phyloP scores from a whole-genome alignment of 495 filamentous ascomycete species.

The Hypoxylon subgilvum region DNA sequence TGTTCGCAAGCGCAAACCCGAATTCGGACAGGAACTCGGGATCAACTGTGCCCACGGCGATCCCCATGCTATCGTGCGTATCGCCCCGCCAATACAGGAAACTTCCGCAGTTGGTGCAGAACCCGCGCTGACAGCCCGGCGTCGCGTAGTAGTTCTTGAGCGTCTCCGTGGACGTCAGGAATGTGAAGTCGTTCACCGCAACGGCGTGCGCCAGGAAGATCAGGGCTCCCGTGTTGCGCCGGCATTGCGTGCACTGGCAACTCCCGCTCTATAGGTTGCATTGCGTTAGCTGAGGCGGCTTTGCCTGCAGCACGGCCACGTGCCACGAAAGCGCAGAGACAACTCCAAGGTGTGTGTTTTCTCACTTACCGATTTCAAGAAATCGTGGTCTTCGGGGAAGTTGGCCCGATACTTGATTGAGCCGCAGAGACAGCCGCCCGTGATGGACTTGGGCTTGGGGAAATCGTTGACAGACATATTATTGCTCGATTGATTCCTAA shows the following conservation, averaged over 20 bases:
- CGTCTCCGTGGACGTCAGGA: slow-evolving; percentile 25
- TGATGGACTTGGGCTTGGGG: slow-evolving; percentile 44
- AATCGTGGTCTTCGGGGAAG: slow-evolving; percentile 47
- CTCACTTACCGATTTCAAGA: slow-evolving; percentile 36
- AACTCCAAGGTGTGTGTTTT: background rate
- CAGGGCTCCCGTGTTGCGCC: slow-evolving; percentile 44
- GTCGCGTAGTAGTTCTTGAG: slow-evolving; percentile 43
- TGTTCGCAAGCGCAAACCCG: slow-evolving; percentile 41
- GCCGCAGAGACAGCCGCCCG: slow-evolving; percentile 51
- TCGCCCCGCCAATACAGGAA: slow-evolving; percentile 45
- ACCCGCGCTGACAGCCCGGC: slow-evolving; percentile 40
- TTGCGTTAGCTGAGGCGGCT: no score
- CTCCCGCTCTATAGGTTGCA: slow-evolving; percentile 38
- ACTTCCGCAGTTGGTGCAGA: slow-evolving; percentile 48
- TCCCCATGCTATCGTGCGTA: slow-evolving; percentile 11
- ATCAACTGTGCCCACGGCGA: slow-evolving; percentile 46
- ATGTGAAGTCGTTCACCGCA: slow-evolving; percentile 26
- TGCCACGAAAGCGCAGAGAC: no score
- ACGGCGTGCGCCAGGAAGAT: slow-evolving; percentile 41
- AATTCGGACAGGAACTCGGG: slow-evolving; percentile 46
- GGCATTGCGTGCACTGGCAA: slow-evolving; percentile 52
- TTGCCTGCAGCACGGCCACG: no score
- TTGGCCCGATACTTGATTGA: slow-evolving; percentile 44
- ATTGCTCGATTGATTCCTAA: background rate
- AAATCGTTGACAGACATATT: slow-evolving; percentile 25